These are phyloP conservation scores for Terana coerulea DNA, from an alignment of 768 basidiomycete genomes.

Conservation along the genomic window DNA sequence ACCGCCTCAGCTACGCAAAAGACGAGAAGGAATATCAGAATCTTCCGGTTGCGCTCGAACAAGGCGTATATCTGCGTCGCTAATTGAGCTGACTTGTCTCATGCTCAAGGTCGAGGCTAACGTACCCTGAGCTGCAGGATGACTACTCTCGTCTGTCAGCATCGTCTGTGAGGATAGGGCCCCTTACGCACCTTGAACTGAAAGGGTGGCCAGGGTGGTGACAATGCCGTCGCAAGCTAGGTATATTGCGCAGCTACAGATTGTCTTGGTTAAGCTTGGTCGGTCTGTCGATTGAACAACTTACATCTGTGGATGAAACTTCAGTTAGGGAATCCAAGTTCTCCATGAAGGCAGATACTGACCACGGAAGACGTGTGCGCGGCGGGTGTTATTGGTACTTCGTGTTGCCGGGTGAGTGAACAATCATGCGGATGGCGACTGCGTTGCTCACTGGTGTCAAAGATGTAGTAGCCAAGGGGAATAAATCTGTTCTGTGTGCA, in stretches of 20 bases:
- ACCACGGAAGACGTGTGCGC: background rate
- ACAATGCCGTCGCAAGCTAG: constrained; percentile 11
- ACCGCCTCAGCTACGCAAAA: constrained; percentile 7
- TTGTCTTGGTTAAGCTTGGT: background rate
- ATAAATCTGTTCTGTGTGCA: constrained; percentile 11
- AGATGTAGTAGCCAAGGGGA: constrained; percentile 9
- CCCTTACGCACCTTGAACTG: background rate
- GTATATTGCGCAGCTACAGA: constrained; percentile 12
- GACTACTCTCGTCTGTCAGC: background rate
- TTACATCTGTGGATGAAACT: background rate
- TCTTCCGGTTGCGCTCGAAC: constrained; percentile 10
- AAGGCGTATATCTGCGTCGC: constrained; percentile 14
- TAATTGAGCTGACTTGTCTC: background rate
- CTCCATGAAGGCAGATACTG: background rate
- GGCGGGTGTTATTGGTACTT: constrained; percentile 8
- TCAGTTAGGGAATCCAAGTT: too few relatives aligned
- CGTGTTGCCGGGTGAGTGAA: background rate
- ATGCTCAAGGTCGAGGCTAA: background rate
- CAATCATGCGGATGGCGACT: background rate
- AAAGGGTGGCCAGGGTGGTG: background rate
- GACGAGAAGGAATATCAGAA: constrained; percentile 8
- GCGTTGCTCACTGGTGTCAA: constrained; percentile 14
- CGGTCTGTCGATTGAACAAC: background rate
- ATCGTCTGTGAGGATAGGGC: background rate
- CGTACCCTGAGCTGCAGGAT: constrained; percentile 14